Conservation (phyloP, 1,139 yeast species). For the Yamadazyma triangularis region DNA sequence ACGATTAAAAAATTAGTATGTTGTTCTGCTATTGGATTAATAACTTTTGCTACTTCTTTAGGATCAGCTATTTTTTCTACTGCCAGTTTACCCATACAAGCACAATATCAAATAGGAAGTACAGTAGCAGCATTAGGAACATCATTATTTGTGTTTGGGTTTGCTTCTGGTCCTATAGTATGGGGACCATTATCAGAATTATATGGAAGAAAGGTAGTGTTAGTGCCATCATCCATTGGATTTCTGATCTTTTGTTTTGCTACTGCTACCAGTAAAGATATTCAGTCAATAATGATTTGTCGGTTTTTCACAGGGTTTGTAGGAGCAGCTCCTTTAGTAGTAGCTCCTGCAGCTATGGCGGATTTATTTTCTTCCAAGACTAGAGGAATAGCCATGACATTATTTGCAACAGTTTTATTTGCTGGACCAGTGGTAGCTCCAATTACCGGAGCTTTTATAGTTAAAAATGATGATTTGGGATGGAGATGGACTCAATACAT, state of each 20-base stretch:
- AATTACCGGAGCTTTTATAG: slow-evolving; percentile 34
- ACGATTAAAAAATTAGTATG: slow-evolving; percentile 22
- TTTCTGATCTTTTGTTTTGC: slow-evolving; percentile 35
- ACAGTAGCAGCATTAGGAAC: slow-evolving; percentile 37
- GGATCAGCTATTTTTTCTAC: slow-evolving; percentile 42
- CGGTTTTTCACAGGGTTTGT: slow-evolving; percentile 39
- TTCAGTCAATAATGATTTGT: slow-evolving; percentile 38
- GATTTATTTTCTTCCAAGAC: slow-evolving; percentile 29
- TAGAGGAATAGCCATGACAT: slow-evolving; percentile 34
- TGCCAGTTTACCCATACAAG: slow-evolving; percentile 19
- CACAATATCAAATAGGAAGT: slow-evolving; percentile 27
- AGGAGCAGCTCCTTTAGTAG: slow-evolving; percentile 41
- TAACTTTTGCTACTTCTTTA: slow-evolving; percentile 43
- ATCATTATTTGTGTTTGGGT: slow-evolving; percentile 38
- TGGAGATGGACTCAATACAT: slow-evolving; percentile 62
- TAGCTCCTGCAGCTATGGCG: slow-evolving; percentile 42
- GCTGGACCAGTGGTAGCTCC: slow-evolving; percentile 48
- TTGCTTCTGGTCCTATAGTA: slow-evolving; percentile 42
- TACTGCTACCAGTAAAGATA: slow-evolving; percentile 33
- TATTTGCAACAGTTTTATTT: slow-evolving; percentile 33
- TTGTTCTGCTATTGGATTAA: slow-evolving; percentile 24
- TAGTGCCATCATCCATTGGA: slow-evolving; percentile 26
- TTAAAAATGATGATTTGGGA: slow-evolving; percentile 29
- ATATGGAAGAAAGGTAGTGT: slow-evolving; percentile 33
- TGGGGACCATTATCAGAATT: slow-evolving; percentile 43